These are phyloP conservation scores for Ceratobasidium papillatum DNA, from an alignment of 1,284 basidiomycete genomes.

Conservation along the genomic window DNA sequence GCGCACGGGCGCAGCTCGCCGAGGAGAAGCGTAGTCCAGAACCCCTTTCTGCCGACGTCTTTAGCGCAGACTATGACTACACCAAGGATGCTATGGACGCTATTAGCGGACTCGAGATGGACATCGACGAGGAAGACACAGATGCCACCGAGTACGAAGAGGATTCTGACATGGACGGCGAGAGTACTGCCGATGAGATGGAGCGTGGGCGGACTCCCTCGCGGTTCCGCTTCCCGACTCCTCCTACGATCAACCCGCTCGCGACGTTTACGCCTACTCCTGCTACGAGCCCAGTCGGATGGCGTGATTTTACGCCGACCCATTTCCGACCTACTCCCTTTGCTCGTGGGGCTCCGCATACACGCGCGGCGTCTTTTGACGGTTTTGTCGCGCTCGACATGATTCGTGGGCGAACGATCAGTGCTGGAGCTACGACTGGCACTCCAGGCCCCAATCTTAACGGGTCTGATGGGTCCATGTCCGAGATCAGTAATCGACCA, in stretches of 20 bases:
- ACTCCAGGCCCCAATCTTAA: not conserved
- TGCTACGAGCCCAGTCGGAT: conserved; percentile 17
- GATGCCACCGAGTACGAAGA: conserved; percentile 38
- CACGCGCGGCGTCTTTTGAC: conserved; percentile 31
- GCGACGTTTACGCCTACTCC: conserved; percentile 30
- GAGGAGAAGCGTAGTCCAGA: conserved; percentile 31
- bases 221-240: conserved; percentile 33
- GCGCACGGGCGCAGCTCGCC: conserved; percentile 29
- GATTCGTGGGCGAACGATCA: conserved; percentile 11
- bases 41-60: conserved; percentile 2
- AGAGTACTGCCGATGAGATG: conserved; percentile 28
- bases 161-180: conserved; percentile 35
- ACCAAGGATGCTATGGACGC: conserved; percentile 30
- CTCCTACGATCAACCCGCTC: conserved; percentile 31
- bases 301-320: conserved; percentile 32
- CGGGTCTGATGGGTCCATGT: conserved; percentile 22
- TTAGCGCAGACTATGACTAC: conserved; percentile 15
- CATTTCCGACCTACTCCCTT: conserved; percentile 26
- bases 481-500: conserved; percentile 6
- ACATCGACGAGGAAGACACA: conserved; percentile 18
- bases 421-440: not conserved
- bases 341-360: conserved; percentile 4
- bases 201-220: conserved; percentile 28
- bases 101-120: conserved; percentile 20
- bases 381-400: conserved; percentile 6